Evolutionary conservation across 2,329 filamentous ascomycete genomes (phyloP), one percentile per base, ranked within the genome.

Genomic region (Cryphonectria naterciae): DNA sequence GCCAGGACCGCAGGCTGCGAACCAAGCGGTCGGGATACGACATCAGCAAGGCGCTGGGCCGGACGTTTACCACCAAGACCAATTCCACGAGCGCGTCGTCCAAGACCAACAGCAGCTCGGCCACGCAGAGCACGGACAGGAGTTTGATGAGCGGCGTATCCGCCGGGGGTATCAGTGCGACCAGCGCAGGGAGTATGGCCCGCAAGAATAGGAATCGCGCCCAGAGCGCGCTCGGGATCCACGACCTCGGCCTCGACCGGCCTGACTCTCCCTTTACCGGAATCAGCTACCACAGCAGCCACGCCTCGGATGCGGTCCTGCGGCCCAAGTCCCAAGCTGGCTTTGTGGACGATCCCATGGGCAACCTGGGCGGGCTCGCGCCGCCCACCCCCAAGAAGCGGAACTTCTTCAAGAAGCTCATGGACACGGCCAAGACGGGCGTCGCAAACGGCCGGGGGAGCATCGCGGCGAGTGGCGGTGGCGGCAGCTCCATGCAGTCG

Each of bases 121-220:
- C 91, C 74, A 95, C 92, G 0, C 89, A 93, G 75, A 90, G 89
- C 78, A 98, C 94, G 22, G 90, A 91, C 75, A 89, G 92, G 76
- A 98, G 93, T 77, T 81, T 99, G 60, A 98, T 98, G 95, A 98
- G 95, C 79, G 96, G 95, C 3, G 87, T 89, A 67, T 98, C 96
- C 68, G 96, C 96, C 0, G 91, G 95, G 66, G 95, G 88, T 17
- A 94, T 98, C 81, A 98, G 95, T 79, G 93, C 94, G 66, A 98
- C 96, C 22, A 98, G 96, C 81, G 96, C 96, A 22, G 96, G 95
- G 68, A 98, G 95, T 81, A 89, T 97, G 74, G 95, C 94, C 41
- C 89, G 95, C 73, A 92, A 93, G 77, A 92, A 91, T 77, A 81
- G 85, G 77, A 81, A 75, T 78, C 80, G 91, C 73, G 86, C 91